Evolutionary conservation across 208 protist genomes (phyloP), one percentile per base, ranked within the genome.

Genomic region (Trypanosoma theileri): DNA sequence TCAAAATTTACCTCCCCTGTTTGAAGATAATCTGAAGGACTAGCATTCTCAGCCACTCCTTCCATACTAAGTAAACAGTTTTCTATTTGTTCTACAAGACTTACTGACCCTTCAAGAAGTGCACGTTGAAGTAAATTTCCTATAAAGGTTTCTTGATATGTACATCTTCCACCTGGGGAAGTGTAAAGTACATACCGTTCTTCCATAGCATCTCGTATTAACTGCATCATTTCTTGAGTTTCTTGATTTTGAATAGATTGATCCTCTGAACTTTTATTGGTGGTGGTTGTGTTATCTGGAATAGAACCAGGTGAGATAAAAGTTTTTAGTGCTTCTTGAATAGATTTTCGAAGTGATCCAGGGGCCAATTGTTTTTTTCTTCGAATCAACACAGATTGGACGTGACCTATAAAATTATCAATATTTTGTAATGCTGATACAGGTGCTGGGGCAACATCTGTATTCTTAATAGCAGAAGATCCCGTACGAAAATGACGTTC

Each of bases 401-500:
- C 85, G 3, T 84, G 81, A 22, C 56, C 58, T 8, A 77, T 70
- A 61, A 95, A 90, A 14, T 64, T 63, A 50, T 85, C 75, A 21
- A 88, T 46, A 66, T 92, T 77, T 21, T 74, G 54, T 22, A 92
- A 67, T 10, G 79, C 76, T 40, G 83, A 89, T 48, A 81, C 79
- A 46, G 90, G 84, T 10, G 84, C 84, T 2, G 90, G 88, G 13
- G 84, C 81, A 46, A 72, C 26, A 57, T 86, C 73, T 48, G 87
- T 92, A 7, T 79, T 77, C 50, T 91, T 93, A n/a, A 79, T 86
- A 10, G 82, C 86, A 11, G 72, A 85, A 26, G 86, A 84, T 0
- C 87, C 90, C 3, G 88, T 89, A 41, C 91, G 85, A 56, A 96
- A 91, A 59, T 73, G 89, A 21, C 91, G 84, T 73, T 96, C 88